Percentiles rank a stretch among this genome's conserved stretches.
These are phyloP conservation scores for Colletotrichum navitas DNA, from an alignment of 2,329 filamentous ascomycete genomes.

Conservation along the genomic window DNA sequence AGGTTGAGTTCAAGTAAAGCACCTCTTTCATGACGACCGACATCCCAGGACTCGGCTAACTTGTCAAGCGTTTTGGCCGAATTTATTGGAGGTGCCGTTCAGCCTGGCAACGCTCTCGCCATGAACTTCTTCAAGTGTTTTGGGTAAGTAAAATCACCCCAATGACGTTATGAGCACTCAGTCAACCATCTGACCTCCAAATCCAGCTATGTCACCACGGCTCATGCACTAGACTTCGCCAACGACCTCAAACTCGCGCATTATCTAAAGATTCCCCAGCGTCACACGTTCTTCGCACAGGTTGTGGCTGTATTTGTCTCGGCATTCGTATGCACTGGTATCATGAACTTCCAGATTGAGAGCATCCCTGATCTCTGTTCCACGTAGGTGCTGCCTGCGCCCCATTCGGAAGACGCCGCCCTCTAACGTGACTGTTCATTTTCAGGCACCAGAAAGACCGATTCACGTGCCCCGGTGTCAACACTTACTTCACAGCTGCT, in stretches of 20 bases:
- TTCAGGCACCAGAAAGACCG: constrained; percentile 43
- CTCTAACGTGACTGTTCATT: not conserved
- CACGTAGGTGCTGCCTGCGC: not conserved
- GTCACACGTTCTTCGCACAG: constrained; percentile 53
- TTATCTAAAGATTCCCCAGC: constrained; percentile 60
- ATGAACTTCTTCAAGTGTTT: constrained; percentile 45
- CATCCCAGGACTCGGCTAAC: accelerated
- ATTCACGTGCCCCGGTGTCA: constrained; percentile 49
- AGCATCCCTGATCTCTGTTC: constrained; percentile 49
- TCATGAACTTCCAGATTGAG: constrained; percentile 53
- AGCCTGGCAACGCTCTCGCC: constrained; percentile 31
- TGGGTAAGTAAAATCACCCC: constrained; percentile 40
- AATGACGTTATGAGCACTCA: no score
- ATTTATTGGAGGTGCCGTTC: constrained; percentile 37
- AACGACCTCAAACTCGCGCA: constrained; percentile 54
- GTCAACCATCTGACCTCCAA: constrained; percentile 3
- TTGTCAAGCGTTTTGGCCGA: constrained; percentile 44
- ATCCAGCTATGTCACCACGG: constrained; percentile 49
- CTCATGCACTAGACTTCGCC: constrained; percentile 53
- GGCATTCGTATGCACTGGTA: constrained; percentile 50
- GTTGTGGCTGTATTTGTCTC: constrained; percentile 52
- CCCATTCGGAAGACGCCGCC: no score
- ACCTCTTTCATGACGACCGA: no score
- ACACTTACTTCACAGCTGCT: constrained; percentile 53
- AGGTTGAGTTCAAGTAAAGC: constrained; percentile 46